phyloP scores from a whole-genome alignment of 768 basidiomycete species.

The Phylloporus sp. region DNA sequence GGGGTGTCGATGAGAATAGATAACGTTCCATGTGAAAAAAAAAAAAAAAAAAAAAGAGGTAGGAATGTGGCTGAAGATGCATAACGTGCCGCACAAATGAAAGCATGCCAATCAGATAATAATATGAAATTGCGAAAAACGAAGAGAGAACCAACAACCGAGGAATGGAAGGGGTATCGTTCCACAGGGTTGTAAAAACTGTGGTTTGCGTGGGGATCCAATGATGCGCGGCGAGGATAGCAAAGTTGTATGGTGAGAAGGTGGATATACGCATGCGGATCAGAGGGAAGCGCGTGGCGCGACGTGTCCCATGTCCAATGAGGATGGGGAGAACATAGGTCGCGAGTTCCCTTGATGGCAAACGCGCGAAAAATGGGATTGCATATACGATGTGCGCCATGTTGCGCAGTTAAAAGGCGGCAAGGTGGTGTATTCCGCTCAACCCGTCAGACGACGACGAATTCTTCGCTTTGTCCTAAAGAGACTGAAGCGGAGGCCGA shows the following conservation, averaged over 20 bases:
- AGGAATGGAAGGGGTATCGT: slow-evolving; percentile 6
- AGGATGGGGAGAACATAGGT: slow-evolving; percentile 16
- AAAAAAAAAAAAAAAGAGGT: slow-evolving; percentile 12
- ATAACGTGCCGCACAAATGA: slow-evolving; percentile 24
- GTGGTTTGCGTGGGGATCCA: slow-evolving; percentile 21
- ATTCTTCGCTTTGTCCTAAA: slow-evolving; percentile 48
- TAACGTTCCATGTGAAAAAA: slow-evolving; percentile 20
- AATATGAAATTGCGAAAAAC: slow-evolving; percentile 21
- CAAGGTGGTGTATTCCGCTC: slow-evolving; percentile 6
- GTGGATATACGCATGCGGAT: slow-evolving; percentile 19
- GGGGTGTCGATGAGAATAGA: slow-evolving; percentile 31
- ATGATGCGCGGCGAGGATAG: slow-evolving; percentile 8
- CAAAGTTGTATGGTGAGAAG: slow-evolving; percentile 12
- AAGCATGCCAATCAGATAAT: slow-evolving; percentile 25
- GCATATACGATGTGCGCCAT: slow-evolving; percentile 21
- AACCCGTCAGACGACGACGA: slow-evolving; percentile 27
- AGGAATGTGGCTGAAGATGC: slow-evolving; percentile 29
- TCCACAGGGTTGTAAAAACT: slow-evolving; percentile 5
- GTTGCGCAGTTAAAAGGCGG: slow-evolving; percentile 10
- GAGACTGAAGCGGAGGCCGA: slow-evolving; percentile 53
- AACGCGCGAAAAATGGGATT: slow-evolving; percentile 20
- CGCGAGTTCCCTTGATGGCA: slow-evolving; percentile 24
- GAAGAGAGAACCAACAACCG: slow-evolving; percentile 10
- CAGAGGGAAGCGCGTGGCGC: slow-evolving; percentile 22
- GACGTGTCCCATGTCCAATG: slow-evolving; percentile 19